Evolutionary conservation across 2,329 filamentous ascomycete species (phyloP).

Genomic region (Lachnellula suecica): DNA sequence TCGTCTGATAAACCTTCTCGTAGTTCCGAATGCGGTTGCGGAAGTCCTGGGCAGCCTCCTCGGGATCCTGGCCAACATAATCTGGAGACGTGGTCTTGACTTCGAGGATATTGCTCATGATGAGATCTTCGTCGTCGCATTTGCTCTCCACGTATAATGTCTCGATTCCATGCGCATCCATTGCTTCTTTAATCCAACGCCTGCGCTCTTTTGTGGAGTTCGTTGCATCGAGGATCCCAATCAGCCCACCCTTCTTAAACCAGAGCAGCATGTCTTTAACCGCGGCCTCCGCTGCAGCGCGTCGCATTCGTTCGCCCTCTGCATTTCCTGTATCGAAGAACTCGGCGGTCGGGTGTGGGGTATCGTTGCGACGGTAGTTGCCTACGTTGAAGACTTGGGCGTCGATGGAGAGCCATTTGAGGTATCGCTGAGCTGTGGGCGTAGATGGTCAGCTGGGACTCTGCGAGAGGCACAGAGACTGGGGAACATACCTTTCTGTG

Average conservation of each 20-base stretch:
- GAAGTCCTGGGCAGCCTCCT: slow-evolving; percentile 87
- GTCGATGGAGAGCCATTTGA: slow-evolving; percentile 93
- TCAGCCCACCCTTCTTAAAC: slow-evolving; percentile 80
- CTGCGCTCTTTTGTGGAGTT: slow-evolving; percentile 91
- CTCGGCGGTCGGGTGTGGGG: slow-evolving; percentile 85
- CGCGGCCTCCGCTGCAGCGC: slow-evolving; percentile 86
- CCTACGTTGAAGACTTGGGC: slow-evolving; percentile 97
- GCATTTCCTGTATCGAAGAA: slow-evolving; percentile 93
- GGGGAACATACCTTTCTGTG: slow-evolving; percentile 77
- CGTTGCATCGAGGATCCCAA: slow-evolving; percentile 93
- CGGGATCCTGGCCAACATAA: slow-evolving; percentile 91
- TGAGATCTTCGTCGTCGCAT: slow-evolving; percentile 91
- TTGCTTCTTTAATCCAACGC: slow-evolving; percentile 81
- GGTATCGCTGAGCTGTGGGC: slow-evolving; percentile 77
- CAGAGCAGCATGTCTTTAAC: slow-evolving; percentile 92
- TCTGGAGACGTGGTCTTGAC: slow-evolving; percentile 97
- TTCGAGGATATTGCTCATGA: slow-evolving; percentile 97
- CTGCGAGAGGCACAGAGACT: background rate
- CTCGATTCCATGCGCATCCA: slow-evolving; percentile 78
- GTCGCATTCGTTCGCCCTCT: slow-evolving; percentile 86
- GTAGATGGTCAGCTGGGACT: slow-evolving; percentile 8
- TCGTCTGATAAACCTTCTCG: slow-evolving; percentile 93
- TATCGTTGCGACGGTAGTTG: slow-evolving; percentile 86
- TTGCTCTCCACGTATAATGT: slow-evolving; percentile 96
- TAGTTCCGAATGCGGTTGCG: slow-evolving; percentile 94